These are phyloP conservation scores for Aureobasidium vineae DNA, from an alignment of 2,329 filamentous ascomycete genomes.

Conservation along the genomic window DNA sequence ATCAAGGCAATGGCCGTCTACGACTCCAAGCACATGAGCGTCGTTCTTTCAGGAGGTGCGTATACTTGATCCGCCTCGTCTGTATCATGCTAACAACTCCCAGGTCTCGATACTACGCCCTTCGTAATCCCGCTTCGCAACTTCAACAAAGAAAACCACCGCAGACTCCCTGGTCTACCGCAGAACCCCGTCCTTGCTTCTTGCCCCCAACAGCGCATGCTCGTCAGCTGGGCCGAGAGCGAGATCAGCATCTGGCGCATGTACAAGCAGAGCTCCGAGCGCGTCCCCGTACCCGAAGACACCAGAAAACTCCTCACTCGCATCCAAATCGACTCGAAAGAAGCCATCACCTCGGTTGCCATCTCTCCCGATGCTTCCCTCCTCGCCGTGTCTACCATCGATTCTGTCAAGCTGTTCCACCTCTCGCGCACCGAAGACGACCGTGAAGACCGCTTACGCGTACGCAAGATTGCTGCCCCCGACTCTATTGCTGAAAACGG, in stretches of 20 bases:
- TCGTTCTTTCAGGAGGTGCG: slow-evolving; percentile 80
- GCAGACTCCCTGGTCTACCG: slow-evolving; percentile 78
- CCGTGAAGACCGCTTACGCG: slow-evolving; percentile 52
- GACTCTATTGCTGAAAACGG: slow-evolving; percentile 58
- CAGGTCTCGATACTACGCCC: slow-evolving; percentile 81
- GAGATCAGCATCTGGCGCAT: slow-evolving; percentile 81
- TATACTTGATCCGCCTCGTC: neutral
- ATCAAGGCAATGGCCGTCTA: slow-evolving; percentile 93
- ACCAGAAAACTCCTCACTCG: slow-evolving; percentile 44
- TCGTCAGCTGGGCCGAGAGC: slow-evolving; percentile 90
- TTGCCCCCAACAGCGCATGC: slow-evolving; percentile 67
- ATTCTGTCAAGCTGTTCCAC: slow-evolving; percentile 74
- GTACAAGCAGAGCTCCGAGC: slow-evolving; percentile 39
- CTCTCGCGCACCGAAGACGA: slow-evolving; percentile 49
- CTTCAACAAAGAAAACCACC: slow-evolving; percentile 75
- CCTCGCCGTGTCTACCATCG: slow-evolving; percentile 71
- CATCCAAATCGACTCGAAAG: slow-evolving; percentile 58
- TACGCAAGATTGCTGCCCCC: slow-evolving; percentile 69
- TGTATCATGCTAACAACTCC: slow-evolving; percentile 4
- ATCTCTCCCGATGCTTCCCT: slow-evolving; percentile 71
- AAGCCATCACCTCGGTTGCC: slow-evolving; percentile 73
- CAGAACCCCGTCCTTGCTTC: slow-evolving; percentile 72
- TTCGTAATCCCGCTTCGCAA: slow-evolving; percentile 76
- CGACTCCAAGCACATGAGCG: slow-evolving; percentile 77
- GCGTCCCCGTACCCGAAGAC: slow-evolving; percentile 38